phyloP scores from a whole-genome alignment of 2,329 filamentous ascomycete species.

The Aspergillus sp. region DNA sequence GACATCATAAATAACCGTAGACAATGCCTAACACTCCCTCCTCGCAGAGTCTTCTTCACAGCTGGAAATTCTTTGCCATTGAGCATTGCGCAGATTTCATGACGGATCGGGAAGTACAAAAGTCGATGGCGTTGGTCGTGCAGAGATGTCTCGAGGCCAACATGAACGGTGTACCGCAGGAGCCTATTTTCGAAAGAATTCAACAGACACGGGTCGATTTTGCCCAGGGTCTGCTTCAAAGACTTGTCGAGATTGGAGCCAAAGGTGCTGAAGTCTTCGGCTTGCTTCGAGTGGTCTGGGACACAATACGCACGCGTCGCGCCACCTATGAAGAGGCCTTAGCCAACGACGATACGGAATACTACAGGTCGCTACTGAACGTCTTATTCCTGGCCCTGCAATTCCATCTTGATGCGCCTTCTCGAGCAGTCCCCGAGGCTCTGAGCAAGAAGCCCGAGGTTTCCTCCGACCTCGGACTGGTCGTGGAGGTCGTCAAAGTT shows the following conservation, averaged over 20 bases:
- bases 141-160: constrained; percentile 78
- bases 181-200: constrained; percentile 77
- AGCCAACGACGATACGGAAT: constrained; percentile 57
- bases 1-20: not conserved
- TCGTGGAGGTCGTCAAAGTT: constrained; percentile 76
- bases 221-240: constrained; percentile 76
- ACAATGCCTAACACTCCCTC: constrained; percentile 22
- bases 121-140: constrained; percentile 70
- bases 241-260: constrained; percentile 61
- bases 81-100: constrained; percentile 70
- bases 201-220: constrained; percentile 75
- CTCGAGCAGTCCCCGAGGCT: constrained; percentile 33
- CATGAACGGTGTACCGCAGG: constrained; percentile 66
- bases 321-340: constrained; percentile 60
- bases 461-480: constrained; percentile 51
- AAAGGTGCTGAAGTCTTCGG: constrained; percentile 50
- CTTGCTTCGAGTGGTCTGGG: constrained; percentile 60
- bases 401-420: constrained; percentile 39
- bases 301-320: constrained; percentile 53
- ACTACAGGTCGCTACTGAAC: constrained; percentile 81
- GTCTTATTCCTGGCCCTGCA: constrained; percentile 79
- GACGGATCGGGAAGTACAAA: constrained; percentile 57
- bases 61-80: constrained; percentile 83
- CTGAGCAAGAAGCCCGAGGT: constrained; percentile 36
- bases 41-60: constrained; percentile 70